Conservation (phyloP, 176 grass and related monocot species). For the Musa acuminata region DNA sequence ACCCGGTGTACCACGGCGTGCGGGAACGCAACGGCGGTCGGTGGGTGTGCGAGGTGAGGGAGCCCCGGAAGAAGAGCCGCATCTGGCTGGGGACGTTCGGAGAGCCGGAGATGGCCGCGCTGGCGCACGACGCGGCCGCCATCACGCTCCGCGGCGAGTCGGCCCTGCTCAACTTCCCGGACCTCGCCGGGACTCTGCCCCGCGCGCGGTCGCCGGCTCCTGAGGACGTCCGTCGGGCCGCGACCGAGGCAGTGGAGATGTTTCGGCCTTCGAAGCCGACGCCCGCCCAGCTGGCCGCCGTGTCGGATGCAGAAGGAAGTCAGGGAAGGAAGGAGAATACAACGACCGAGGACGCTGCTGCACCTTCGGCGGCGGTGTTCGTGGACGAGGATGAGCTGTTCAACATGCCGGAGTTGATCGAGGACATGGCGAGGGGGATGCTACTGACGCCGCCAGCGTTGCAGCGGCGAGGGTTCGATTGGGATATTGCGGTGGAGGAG, state of each 20-base stretch:
- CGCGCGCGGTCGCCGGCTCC: background rate
- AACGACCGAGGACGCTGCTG: background rate
- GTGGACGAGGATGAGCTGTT: slow-evolving; percentile 15
- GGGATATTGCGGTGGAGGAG: background rate
- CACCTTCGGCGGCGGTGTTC: background rate
- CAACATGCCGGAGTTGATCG: slow-evolving; percentile 7
- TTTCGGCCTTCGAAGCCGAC: background rate
- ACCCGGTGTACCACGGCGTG: slow-evolving; percentile 71
- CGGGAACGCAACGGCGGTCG: slow-evolving; percentile 20
- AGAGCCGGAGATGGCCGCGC: background rate
- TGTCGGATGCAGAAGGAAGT: background rate
- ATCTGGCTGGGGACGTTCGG: slow-evolving; percentile 7
- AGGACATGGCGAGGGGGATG: slow-evolving; percentile 14
- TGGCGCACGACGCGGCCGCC: slow-evolving; percentile 16
- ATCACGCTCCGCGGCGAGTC: slow-evolving; percentile 1
- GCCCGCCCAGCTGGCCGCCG: background rate
- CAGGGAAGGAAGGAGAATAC: background rate
- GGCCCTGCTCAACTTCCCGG: slow-evolving; percentile 1
- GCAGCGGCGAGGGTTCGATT: background rate
- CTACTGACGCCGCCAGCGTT: slow-evolving; percentile 7
- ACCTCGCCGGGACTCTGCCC: background rate
- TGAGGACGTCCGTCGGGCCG: background rate
- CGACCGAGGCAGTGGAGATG: background rate
- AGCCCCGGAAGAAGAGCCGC: slow-evolving; percentile 6
- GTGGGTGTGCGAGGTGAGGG: slow-evolving; percentile 15